These are phyloP conservation scores for Anthostomella pinea DNA, from an alignment of 2,329 filamentous ascomycete species.

Conservation along the genomic window DNA sequence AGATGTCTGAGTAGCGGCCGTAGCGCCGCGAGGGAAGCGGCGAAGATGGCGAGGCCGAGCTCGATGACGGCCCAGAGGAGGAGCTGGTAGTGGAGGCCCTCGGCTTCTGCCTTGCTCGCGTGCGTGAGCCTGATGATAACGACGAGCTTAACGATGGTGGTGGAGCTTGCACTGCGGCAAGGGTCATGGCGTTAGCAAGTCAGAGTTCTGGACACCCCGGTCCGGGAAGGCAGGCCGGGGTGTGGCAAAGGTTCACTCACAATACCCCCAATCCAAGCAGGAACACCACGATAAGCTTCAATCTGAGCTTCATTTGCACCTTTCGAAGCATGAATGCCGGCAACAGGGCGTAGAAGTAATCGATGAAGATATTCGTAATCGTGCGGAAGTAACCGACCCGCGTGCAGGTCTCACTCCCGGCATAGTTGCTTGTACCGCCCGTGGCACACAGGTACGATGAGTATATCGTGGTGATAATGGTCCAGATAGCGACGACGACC, in stretches of 20 bases:
- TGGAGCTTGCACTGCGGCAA: slow-evolving; percentile 31
- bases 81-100: slow-evolving; percentile 29
- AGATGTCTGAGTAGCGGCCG: slow-evolving; percentile 30
- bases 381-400: slow-evolving; percentile 32
- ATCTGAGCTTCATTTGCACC: slow-evolving; percentile 24
- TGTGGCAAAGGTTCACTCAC: slow-evolving; percentile 19
- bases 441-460: slow-evolving; percentile 30
- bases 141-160: slow-evolving; percentile 34
- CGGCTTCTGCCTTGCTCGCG: slow-evolving; percentile 18
- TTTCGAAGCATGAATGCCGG: slow-evolving; percentile 30
- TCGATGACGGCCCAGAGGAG: slow-evolving; percentile 33
- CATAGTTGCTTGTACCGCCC: slow-evolving; percentile 29
- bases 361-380: slow-evolving; percentile 33
- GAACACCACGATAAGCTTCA: slow-evolving; percentile 29
- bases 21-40: slow-evolving; percentile 29
- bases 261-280: slow-evolving; percentile 32
- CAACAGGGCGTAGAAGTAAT: slow-evolving; percentile 33
- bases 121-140: slow-evolving; percentile 27
- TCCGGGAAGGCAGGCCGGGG: slow-evolving; percentile 23
- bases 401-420: slow-evolving; percentile 26
- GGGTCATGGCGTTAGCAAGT: slow-evolving; percentile 2
- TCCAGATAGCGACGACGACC: slow-evolving; percentile 28
- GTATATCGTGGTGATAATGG: slow-evolving; percentile 31
- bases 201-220: neutral
- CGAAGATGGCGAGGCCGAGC: slow-evolving; percentile 31